Evolutionary conservation across 208 protist species (phyloP), one percentile per base, ranked within the genome.

Genomic region (Trypanosoma platydactyli): DNA sequence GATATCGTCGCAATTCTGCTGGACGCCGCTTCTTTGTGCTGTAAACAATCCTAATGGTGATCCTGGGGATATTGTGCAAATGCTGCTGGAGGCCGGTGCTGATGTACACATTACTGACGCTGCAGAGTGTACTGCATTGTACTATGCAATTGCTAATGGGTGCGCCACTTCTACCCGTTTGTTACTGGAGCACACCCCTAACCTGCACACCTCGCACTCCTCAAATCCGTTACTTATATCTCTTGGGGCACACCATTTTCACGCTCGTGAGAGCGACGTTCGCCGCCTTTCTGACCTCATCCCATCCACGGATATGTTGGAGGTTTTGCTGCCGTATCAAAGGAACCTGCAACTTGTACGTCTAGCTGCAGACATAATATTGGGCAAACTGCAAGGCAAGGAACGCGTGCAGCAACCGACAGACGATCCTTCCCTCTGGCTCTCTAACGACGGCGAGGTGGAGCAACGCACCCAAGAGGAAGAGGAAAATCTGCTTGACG

Each of bases 141-240:
- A 93, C 74, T 96, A 96, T 61, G 87, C 90, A 72, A 91, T 96
- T 54, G 84, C 81, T n/a, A 96, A 96, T 71, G 81, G 86, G 57
- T 96, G 94, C 71, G 73, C 83, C 0, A 74, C 74, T 24, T 79
- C 90, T 30, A 70, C 78, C 15, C 62, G 54, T 38, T 57, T 74
- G 51, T 75, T 96, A 58, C 73, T 96, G 18, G 46, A 72, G 65
- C 76, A 84, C 76, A 80, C 52, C 41, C 84, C 90, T 5, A 71
- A 62, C 0, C 68, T 96, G 48, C 59, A 29, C 20, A 77, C 84
- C 0, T 92, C 89, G 5, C 52, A 69, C 24, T 78, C 56, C 38
- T 90, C 90, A 9, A 61, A 83, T 15, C 81, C 90, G 27, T 69
- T 95, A 54, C 69, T 92, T 18, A 55, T 93, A 9, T 85, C 87